Base-by-base conservation (phyloP, 139 green algal species). In the Asterochloris erici region DNA sequence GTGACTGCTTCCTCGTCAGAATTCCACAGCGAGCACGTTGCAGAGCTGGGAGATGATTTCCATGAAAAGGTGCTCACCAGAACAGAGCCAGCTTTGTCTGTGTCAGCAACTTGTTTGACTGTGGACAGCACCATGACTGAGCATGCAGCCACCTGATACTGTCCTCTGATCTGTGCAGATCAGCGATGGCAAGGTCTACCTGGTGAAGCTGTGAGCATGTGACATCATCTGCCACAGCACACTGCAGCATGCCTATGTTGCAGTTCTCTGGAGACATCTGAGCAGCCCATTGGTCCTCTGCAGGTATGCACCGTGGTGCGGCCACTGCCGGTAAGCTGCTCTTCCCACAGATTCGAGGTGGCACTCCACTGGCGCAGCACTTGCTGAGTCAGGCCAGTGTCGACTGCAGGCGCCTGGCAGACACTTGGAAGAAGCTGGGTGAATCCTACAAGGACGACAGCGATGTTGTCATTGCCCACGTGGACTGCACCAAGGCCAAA, bases 401-500 rank as follows among this genome's bases (percentile, higher is more conserved):
- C 62, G 81, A 79, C 61, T 84, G 81, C 26, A 84, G 79, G 19
- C 60, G 27, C 27, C 61, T 84, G n/a, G 81, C 81, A 9, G 71
- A 71, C 21, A 68, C 71, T 6, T 84, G 81, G 81, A 63, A 68
- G 63, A 73, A 84, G n/a, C 73, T 84, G 16, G 81, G 71, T 28
- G 54, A 84, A 38, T 69, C 60, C 12, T 84, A 75, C 63, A 73
- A 69, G 14, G 70, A 54, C 16, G 81, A 79, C 14, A 38, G 27
- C 63, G 61, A 79, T 11, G 61, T 84, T 14, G 71, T 74, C 15
- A 73, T 84, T 19, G 81, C 71, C 12, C 81, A 84, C 19, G 81
- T 84, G 12, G 81, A 84, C 73, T 84, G 81, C 73, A 84, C 81
- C 11, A 63, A 74, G 17, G 28, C 60, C 17, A 79, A 78, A 16